These are phyloP conservation scores for Saccharomycopsis guyanensis DNA, from an alignment of 805 yeast genomes.

Conservation along the genomic window DNA sequence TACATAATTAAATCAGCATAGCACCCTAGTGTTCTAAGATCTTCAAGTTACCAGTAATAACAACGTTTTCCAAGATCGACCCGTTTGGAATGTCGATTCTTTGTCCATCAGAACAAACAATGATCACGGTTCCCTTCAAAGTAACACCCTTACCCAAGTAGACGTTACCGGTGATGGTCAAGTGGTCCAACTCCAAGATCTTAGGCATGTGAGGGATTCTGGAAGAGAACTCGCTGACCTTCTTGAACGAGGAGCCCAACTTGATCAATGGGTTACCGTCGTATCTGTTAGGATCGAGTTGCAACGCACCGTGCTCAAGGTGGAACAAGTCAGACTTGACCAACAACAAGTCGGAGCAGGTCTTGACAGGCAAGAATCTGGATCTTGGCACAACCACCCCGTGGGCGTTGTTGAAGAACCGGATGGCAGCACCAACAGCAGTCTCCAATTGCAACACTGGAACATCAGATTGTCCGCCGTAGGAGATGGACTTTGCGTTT, in stretches of 20 bases:
- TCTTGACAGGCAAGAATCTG: constrained; percentile 95
- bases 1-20: too few species aligned
- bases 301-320: constrained; percentile 86
- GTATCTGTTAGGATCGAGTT: constrained; percentile 75
- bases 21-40: constrained; percentile 84
- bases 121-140: constrained; percentile 94
- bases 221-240: constrained; percentile 82
- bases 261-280: constrained; percentile 91
- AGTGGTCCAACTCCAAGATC: constrained; percentile 92
- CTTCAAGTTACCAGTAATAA: constrained; percentile 92
- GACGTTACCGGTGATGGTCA: constrained; percentile 96
- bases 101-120: constrained; percentile 95
- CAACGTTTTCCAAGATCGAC: constrained; percentile 88
- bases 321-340: constrained; percentile 93
- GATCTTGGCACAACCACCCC: constrained; percentile 99
- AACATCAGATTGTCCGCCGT: constrained; percentile 65
- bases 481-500: constrained; percentile 69
- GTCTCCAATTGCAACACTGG: constrained; percentile 94
- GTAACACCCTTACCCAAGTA: constrained; percentile 82
- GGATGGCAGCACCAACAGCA: constrained; percentile 98
- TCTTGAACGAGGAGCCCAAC: constrained; percentile 94
- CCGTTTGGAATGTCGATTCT: constrained; percentile 97
- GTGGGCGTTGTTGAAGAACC: constrained; percentile 89
- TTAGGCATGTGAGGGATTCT: constrained; percentile 94
- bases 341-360: constrained; percentile 87